Base-by-base conservation (phyloP, 768 basidiomycete species). In the Strobilomyces confusus region DNA sequence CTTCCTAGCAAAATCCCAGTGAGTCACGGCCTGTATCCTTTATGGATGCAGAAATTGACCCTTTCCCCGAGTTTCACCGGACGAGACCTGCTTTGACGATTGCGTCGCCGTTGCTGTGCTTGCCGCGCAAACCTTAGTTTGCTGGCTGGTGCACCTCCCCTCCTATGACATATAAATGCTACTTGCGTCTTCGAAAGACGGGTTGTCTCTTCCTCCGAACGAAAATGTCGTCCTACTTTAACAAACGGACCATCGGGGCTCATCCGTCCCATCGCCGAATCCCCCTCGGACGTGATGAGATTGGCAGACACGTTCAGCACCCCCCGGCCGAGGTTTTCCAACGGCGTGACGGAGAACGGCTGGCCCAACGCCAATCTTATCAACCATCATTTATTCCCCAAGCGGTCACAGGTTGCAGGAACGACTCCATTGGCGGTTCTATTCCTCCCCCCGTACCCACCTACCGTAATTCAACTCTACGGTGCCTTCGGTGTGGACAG, bases 401-500 rank as follows among this genome's bases (percentile, higher is more conserved):
- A 33, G 15, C 6, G 4, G 13, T 15, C n/a, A 14, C 15, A 17
- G 36, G 34, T 5, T 44, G 20, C 19, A 17, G 26, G 2, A 26
- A 40, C 8, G n/a, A 33, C 20, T 9, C 52, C 14, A 45, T 30
- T 9, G 19, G 37, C 11, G 44, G 49, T 9, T 3, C 19, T 19
- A 53, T 52, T 40, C 58, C 54, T 41, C 43, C 48, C 22, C 46
- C 51, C 5, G 19, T 42, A 34, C 26, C 14, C 44, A 14, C 48
- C 19, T 36, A 48, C 26, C 3, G 36, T 26, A 6, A 32, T 9
- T 3, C 44, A 33, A 9, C 20, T 14, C 40, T 44, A 17, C 41
- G 20, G 17, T 66, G 64, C 37, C 20, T 30, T 34, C 64, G 61
- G n/a, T 64, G 63, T n/a, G 26, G 22, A 23, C 25, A 53, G 3